Evolutionary conservation across 2,329 filamentous ascomycete species (phyloP).

Genomic region (Fusarium haematococcum): DNA sequence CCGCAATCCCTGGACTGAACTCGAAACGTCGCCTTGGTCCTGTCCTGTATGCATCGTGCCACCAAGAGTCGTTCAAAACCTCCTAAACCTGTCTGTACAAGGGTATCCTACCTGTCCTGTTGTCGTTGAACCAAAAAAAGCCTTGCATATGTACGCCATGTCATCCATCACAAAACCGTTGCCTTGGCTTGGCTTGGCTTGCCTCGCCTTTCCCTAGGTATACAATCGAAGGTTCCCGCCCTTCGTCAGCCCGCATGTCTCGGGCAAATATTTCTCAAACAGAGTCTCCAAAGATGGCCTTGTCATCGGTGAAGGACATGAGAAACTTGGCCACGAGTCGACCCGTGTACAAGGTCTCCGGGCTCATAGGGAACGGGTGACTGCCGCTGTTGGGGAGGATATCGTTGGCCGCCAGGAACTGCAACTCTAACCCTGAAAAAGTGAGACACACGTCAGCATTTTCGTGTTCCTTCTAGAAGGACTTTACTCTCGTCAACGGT

Average conservation of each 20-base stretch:
- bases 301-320: conserved; percentile 65
- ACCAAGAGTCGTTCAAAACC: conserved; percentile 3
- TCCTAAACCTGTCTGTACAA: conserved; percentile 17
- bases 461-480: conserved; percentile 21
- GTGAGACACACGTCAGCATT: conserved; percentile 32
- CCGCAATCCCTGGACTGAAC: background rate
- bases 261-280: conserved; percentile 28
- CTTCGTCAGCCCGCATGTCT: conserved; percentile 29
- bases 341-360: conserved; percentile 64
- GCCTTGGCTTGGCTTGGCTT: background rate
- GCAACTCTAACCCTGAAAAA: conserved; percentile 50
- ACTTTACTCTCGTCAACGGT: background rate
- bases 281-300: conserved; percentile 57
- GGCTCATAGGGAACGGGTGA: conserved; percentile 61
- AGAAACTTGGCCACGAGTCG: conserved; percentile 66
- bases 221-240: background rate
- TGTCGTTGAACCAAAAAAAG: conserved; percentile 24
- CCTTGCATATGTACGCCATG: conserved; percentile 34
- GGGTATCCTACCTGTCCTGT: conserved; percentile 20
- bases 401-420: conserved; percentile 59
- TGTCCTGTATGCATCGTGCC: background rate
- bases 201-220: background rate
- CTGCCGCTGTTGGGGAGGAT: conserved; percentile 59
- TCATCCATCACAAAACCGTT: conserved; percentile 28
- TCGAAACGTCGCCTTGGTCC: background rate